phyloP scores from a whole-genome alignment of 1,284 basidiomycete genomes.

The Pterulicium gracile region DNA sequence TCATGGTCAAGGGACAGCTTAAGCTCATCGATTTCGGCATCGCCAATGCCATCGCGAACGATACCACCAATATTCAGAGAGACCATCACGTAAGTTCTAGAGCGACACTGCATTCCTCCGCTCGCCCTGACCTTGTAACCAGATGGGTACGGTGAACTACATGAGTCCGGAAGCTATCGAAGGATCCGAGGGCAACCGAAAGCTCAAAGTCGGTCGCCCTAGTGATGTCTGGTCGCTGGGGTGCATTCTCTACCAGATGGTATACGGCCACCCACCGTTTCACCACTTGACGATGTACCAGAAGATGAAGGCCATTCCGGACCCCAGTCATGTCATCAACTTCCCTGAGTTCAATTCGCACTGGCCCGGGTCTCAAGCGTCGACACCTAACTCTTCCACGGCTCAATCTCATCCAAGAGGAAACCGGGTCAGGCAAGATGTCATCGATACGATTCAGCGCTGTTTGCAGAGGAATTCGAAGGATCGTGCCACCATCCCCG shows the following conservation, averaged over 20 bases:
- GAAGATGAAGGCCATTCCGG: slow-evolving; percentile 85
- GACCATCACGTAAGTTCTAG: slow-evolving; percentile 77
- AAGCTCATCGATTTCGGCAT: slow-evolving; percentile 97
- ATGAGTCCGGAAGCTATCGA: slow-evolving; percentile 95
- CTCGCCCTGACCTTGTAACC: slow-evolving; percentile 6
- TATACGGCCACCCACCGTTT: slow-evolving; percentile 92
- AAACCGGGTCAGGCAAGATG: slow-evolving; percentile 51
- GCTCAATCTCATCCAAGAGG: slow-evolving; percentile 33
- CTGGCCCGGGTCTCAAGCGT: slow-evolving; percentile 19
- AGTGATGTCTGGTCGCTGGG: slow-evolving; percentile 97
- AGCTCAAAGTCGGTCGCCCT: slow-evolving; percentile 75
- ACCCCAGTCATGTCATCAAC: slow-evolving; percentile 59
- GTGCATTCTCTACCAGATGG: slow-evolving; percentile 97
- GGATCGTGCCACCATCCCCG: slow-evolving; percentile 74
- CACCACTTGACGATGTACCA: slow-evolving; percentile 73
- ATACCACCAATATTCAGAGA: slow-evolving; percentile 93
- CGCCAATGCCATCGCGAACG: slow-evolving; percentile 93
- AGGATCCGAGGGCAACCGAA: slow-evolving; percentile 64
- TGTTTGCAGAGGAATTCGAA: slow-evolving; percentile 70
- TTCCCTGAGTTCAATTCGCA: slow-evolving; percentile 60
- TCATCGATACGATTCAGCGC: slow-evolving; percentile 65
- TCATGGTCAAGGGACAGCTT: slow-evolving; percentile 83
- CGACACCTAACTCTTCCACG: slow-evolving; percentile 18
- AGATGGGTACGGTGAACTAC: slow-evolving; percentile 92
- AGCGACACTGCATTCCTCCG: not conserved